Conservation (phyloP, 257 asterid species). For the Solanum sejunctum region DNA sequence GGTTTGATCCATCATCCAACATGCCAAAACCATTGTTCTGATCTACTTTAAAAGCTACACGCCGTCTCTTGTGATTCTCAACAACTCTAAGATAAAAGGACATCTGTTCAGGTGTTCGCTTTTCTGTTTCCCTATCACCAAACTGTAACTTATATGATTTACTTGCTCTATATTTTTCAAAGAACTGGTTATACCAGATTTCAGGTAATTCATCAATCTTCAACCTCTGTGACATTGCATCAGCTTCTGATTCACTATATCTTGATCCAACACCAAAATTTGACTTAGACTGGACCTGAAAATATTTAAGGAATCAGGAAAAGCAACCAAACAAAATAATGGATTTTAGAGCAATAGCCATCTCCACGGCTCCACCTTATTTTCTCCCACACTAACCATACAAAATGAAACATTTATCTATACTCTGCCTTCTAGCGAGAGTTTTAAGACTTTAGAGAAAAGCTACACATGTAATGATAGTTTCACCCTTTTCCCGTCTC, state of each 20-base stretch:
- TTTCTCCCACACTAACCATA: neutral
- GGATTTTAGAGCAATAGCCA: neutral
- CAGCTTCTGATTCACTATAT: constrained; percentile 51
- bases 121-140: constrained; percentile 70
- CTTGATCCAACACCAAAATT: constrained; percentile 48
- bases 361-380: neutral
- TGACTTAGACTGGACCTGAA: constrained; percentile 46
- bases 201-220: constrained; percentile 75
- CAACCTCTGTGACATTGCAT: constrained; percentile 40
- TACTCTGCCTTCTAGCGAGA: neutral
- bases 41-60: constrained; percentile 46
- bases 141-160: constrained; percentile 56
- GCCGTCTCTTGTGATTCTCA: constrained; percentile 77
- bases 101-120: constrained; percentile 90
- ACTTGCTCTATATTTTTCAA: constrained; percentile 56
- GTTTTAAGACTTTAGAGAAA: neutral
- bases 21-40: constrained; percentile 14
- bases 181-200: constrained; percentile 79
- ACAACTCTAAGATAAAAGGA: constrained; percentile 62
- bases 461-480: neutral
- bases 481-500: neutral
- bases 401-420: neutral
- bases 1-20: constrained; percentile 29
- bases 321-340: neutral
- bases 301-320: neutral